These are phyloP conservation scores for Pyrrhoderma noxium DNA, from an alignment of 1,284 basidiomycete genomes.

Conservation along the genomic window DNA sequence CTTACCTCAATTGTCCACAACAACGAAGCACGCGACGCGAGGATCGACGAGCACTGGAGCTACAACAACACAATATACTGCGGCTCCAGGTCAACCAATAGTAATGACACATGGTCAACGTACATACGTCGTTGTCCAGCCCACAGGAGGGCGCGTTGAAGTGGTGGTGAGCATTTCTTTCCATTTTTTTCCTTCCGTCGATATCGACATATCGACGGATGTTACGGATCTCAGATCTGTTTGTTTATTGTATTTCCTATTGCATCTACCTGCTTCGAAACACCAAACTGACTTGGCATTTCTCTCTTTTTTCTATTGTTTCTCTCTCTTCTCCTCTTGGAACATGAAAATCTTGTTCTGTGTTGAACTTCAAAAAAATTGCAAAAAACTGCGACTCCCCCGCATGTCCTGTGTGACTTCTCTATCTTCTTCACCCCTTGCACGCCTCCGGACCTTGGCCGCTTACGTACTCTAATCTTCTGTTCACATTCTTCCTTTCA, in stretches of 20 bases:
- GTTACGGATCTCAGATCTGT: too few species aligned
- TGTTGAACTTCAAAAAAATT: too few species aligned
- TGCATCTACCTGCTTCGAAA: too few species aligned
- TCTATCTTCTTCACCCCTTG: not conserved
- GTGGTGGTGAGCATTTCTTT: constrained; percentile 10
- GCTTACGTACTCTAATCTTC: constrained; percentile 1
- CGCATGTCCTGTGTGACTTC: too few species aligned
- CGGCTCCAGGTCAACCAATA: constrained; percentile 10
- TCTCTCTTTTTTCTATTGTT: too few species aligned
- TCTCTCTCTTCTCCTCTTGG: too few species aligned
- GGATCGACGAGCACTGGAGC: not conserved
- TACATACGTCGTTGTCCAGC: constrained; percentile 15
- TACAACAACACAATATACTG: constrained; percentile 12
- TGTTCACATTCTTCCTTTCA: constrained; percentile 5
- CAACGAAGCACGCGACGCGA: not conserved
- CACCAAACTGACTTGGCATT: too few species aligned
- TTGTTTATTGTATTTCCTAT: too few species aligned
- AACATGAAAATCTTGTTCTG: too few species aligned
- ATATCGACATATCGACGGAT: not conserved
- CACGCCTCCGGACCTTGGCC: not conserved
- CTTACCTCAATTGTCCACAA: not conserved
- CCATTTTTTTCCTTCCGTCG: not conserved
- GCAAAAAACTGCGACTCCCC: too few species aligned
- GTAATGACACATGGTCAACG: constrained; percentile 10
- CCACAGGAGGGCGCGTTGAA: constrained; percentile 11